Evolutionary conservation across 2,329 filamentous ascomycete genomes (phyloP), one percentile per base, ranked within the genome.

Genomic region (Colletotrichum nymphaeae): DNA sequence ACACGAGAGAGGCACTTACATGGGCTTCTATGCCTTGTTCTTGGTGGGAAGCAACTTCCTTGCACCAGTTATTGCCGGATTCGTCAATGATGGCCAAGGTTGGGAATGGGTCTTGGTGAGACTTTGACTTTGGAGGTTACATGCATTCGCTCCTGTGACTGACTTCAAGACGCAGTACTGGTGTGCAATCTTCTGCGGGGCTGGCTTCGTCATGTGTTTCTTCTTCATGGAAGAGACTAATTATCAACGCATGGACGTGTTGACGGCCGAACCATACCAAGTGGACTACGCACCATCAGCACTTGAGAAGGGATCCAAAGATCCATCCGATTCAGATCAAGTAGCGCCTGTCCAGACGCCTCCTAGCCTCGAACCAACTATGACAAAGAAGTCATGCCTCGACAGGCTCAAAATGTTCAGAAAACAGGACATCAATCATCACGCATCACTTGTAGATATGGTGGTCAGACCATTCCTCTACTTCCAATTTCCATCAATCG

Each of bases 151-250:
- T 24, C 22, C 46, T 1, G 9, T 32, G 6, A 5, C 30, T 60
- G 22, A 70, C n/a, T 3, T 22, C 1, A 30, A 1, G 1, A 8
- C 24, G 9, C 2, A 67, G 76, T 85, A 84, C 78, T 83, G 83
- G 78, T 81, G 83, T 4, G 80, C 80, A 4, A 82, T 86, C 32
- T 83, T 86, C 67, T 80, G 80, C 58, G 82, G 76, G 1, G 79
- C 75, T 0, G 80, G 79, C 4, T 81, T 81, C 16, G 53, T 84
- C 0, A 81, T 86, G 32, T 70, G 86, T 0, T 89, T 91, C 77
- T 81, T 91, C 72, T 88, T 91, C 76, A 88, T 90, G 73, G 89
- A 91, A 75, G 90, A 92, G 77, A 89, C 89, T 6, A 86, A 86
- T 19, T 92, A 91, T 75, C 80, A 84, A 56, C 82, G 86, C 3